These are phyloP conservation scores for Lichtheimia hyalospora DNA, from an alignment of 371 early-diverging fungal genomes.

Conservation along the genomic window DNA sequence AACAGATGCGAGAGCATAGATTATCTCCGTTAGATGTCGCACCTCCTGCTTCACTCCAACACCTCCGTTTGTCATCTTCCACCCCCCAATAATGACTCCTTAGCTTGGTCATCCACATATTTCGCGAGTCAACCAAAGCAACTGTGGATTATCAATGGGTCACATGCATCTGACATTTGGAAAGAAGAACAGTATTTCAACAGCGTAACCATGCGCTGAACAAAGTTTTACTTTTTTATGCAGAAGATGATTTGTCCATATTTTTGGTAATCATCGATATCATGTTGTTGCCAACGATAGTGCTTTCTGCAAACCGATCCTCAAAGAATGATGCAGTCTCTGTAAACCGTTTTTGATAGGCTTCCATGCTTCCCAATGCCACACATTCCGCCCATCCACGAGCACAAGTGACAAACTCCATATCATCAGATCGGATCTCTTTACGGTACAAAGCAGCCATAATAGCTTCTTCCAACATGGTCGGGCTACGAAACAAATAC, in stretches of 20 bases:
- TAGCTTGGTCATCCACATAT: no score
- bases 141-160: no score
- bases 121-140: no score
- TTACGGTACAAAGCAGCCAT: conserved; percentile 79
- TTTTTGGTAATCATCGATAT: conserved; percentile 63
- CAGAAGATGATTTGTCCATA: conserved; percentile 14
- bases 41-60: no score
- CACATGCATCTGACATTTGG: no score
- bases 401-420: conserved; percentile 89
- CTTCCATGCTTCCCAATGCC: conserved; percentile 77
- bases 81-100: no score
- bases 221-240: no score
- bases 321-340: conserved; percentile 79
- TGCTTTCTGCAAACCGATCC: conserved; percentile 74
- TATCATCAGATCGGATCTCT: conserved; percentile 87
- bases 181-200: no score
- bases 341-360: conserved; percentile 83
- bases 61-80: no score
- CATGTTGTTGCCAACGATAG: conserved; percentile 70
- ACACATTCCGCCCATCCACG: conserved; percentile 94
- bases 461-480: conserved; percentile 81
- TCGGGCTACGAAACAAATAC: conserved; percentile 79
- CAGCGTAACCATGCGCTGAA: no score
- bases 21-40: no score
- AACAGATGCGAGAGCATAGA: no score